Evolutionary conservation across 2,329 filamentous ascomycete genomes (phyloP).

Genomic region (Verticillium albo-atrum): DNA sequence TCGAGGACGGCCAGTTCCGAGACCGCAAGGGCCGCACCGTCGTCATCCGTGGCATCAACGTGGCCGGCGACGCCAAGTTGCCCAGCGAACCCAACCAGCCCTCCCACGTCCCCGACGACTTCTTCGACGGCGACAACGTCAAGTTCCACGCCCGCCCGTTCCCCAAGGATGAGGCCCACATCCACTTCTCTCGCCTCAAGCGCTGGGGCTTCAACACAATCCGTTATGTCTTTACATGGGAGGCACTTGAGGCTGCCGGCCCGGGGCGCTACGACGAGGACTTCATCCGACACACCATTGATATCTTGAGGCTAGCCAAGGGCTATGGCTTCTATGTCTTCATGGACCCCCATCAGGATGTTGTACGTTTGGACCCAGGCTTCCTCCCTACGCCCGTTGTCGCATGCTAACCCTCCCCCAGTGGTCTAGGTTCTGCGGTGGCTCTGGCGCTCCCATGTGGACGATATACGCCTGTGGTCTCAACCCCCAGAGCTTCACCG

Average conservation of each 20-base stretch:
- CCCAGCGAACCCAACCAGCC: constrained; percentile 77
- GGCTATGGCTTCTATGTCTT: constrained; percentile 93
- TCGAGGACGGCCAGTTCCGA: constrained; percentile 81
- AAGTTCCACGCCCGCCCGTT: constrained; percentile 88
- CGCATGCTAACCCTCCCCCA: constrained; percentile 22
- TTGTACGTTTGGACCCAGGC: constrained; percentile 50
- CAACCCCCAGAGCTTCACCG: constrained; percentile 78
- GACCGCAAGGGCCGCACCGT: constrained; percentile 81
- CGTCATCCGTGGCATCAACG: constrained; percentile 87
- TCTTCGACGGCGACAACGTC: constrained; percentile 90
- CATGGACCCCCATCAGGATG: constrained; percentile 98
- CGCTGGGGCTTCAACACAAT: constrained; percentile 95
- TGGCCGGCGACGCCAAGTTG: constrained; percentile 85
- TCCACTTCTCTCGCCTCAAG: constrained; percentile 80
- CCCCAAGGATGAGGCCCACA: constrained; percentile 72
- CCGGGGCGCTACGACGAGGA: constrained; percentile 91
- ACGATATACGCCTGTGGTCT: constrained; percentile 92
- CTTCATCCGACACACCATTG: constrained; percentile 88
- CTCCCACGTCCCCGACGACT: constrained; percentile 71
- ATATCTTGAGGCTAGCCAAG: constrained; percentile 77
- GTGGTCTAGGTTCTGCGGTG: constrained; percentile 94
- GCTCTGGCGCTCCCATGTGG: constrained; percentile 96
- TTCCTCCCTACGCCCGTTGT: neutral
- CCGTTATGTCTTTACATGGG: constrained; percentile 96
- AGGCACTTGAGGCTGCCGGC: constrained; percentile 91